These are phyloP conservation scores for Crithidia fasciculata DNA, from an alignment of 208 protist genomes.

Conservation along the genomic window DNA sequence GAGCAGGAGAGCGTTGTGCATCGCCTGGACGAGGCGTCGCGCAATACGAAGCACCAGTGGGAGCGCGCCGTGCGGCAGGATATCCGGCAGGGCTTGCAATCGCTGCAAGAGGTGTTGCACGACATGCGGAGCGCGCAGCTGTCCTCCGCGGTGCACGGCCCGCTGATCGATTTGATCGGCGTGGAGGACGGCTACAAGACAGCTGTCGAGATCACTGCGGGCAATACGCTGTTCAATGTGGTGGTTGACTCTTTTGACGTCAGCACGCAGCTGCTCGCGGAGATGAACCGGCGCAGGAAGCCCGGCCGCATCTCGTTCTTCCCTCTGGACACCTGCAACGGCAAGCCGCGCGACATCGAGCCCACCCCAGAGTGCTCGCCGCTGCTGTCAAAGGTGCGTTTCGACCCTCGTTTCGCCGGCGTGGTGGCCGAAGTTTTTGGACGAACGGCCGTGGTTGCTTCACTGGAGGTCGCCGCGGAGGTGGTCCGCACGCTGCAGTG, in stretches of 20 bases:
- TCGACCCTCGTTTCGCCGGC: slow-evolving; percentile 69
- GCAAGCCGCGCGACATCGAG: slow-evolving; percentile 43
- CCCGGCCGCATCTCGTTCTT: slow-evolving; percentile 97
- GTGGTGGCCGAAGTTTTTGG: slow-evolving; percentile 96
- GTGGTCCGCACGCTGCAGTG: slow-evolving; percentile 75
- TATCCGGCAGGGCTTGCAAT: slow-evolving; percentile 86
- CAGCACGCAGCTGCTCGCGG: slow-evolving; percentile 88
- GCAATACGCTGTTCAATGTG: slow-evolving; percentile 96
- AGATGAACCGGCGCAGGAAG: slow-evolving; percentile 90
- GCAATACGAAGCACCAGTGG: slow-evolving; percentile 55
- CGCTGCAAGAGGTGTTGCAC: slow-evolving; percentile 76
- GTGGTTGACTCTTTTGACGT: slow-evolving; percentile 97
- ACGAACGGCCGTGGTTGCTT: slow-evolving; percentile 87
- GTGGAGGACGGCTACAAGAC: slow-evolving; percentile 88
- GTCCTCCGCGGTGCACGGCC: slow-evolving; percentile 91
- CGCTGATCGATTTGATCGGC: slow-evolving; percentile 96
- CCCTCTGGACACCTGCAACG: slow-evolving; percentile 94
- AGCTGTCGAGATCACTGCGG: slow-evolving; percentile 95
- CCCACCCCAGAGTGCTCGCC: slow-evolving; percentile 66
- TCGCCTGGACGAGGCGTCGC: slow-evolving; percentile 50
- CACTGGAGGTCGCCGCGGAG: slow-evolving; percentile 82
- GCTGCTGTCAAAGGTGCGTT: slow-evolving; percentile 84
- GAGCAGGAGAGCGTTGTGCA: slow-evolving; percentile 74
- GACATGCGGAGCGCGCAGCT: slow-evolving; percentile 59
- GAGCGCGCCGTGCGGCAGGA: slow-evolving; percentile 79